Evolutionary conservation across 257 asterid species (phyloP), one percentile per base, ranked within the genome.

Genomic region (Nicotiana attenuata): DNA sequence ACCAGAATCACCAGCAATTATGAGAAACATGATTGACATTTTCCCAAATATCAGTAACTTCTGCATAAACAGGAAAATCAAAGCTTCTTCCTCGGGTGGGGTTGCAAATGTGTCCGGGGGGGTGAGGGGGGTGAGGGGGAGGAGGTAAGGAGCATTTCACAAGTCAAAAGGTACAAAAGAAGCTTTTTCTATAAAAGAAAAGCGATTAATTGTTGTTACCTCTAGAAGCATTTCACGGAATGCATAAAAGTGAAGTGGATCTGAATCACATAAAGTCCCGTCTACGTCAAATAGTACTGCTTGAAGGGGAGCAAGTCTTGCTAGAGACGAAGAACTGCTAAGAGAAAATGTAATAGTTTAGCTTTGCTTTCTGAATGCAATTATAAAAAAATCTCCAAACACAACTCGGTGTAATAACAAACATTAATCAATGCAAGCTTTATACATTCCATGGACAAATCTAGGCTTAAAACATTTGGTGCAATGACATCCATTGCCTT

Each of bases 261-360:
- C 99, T 8, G 99, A 81, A 85, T 96, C 99, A 35, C 97, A 91
- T 81, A 96, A 85, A 59, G 99, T 96, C 80, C 99, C 99, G 85
- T 96, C 99, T 31, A 96, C 84, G 33, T 96, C 99, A 85, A 96
- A 96, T 26, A 96, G 85, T n/a, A 94, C 96, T 28, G 99, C 99
- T 88, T 96, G 91, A 79, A 96, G 90, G 65, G 99, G 97, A 83
- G 96, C 98, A 84, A 89, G 89, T 76, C 87, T 86, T 81, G 88
- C 82, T 67, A 96, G 91, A 67, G 97, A 80, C 83, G 88, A 53
- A 31, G 82, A 59, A 61, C 97, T 93, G 98, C 81, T 8, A 61
- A 80, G 57, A 84, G 78, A 92, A 67, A 86, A 81, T 20, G 52
- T 33, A 80, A 4, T 11, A n/a, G 71, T 57, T 80, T 22, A 45